phyloP scores from a whole-genome alignment of 768 basidiomycete species.

The Rubroboletus satanas region DNA sequence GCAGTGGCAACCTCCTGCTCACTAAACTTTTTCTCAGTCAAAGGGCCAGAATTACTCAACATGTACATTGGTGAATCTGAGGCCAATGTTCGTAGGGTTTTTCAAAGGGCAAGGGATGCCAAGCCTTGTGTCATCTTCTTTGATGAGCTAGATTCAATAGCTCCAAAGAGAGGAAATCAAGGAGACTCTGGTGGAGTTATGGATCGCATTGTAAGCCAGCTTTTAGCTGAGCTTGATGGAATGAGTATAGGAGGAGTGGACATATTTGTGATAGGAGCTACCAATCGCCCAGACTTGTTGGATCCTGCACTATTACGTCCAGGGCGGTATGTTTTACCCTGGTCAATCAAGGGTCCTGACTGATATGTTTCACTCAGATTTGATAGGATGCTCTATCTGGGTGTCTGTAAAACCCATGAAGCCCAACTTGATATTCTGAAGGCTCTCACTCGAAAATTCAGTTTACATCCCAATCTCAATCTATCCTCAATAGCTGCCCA shows the following conservation, averaged over 20 bases:
- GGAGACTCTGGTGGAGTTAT: conserved; percentile 97
- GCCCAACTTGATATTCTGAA: conserved; percentile 83
- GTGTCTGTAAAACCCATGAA: conserved; percentile 82
- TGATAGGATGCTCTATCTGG: conserved; percentile 94
- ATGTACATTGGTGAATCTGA: conserved; percentile 99
- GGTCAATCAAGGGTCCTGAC: not conserved
- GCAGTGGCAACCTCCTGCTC: conserved; percentile 95
- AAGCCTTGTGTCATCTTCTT: conserved; percentile 95
- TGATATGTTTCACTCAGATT: conserved; percentile 52
- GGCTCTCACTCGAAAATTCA: conserved; percentile 92
- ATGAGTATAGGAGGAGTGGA: conserved; percentile 68
- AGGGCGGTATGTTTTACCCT: conserved; percentile 54
- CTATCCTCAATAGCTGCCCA: conserved; percentile 59
- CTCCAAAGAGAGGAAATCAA: conserved; percentile 91
- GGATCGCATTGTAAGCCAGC: conserved; percentile 95
- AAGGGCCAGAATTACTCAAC: conserved; percentile 92
- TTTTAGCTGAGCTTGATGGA: conserved; percentile 91
- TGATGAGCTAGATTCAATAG: conserved; percentile 92
- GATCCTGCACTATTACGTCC: conserved; percentile 88
- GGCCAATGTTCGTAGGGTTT: conserved; percentile 92
- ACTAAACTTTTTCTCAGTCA: conserved; percentile 95
- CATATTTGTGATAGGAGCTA: conserved; percentile 94
- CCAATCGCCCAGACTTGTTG: conserved; percentile 88
- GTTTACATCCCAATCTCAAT: conserved; percentile 62
- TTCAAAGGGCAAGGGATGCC: conserved; percentile 88